Percentiles rank a stretch among this genome's conserved stretches.
phyloP scores from a whole-genome alignment of 140 eudicot genomes.

The Bidens hawaiensis region DNA sequence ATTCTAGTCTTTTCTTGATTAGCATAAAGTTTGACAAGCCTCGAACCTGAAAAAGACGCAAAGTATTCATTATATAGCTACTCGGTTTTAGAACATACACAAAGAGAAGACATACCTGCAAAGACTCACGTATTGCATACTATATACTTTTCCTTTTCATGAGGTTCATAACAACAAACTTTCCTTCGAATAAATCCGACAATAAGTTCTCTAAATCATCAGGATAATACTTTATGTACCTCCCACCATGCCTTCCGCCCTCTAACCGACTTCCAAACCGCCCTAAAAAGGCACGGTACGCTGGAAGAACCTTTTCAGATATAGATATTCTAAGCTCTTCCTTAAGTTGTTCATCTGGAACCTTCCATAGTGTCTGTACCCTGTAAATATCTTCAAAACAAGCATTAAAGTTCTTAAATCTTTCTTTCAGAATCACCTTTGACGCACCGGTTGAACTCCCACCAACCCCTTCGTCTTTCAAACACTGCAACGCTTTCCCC shows the following conservation, averaged over 20 bases:
- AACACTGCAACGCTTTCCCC: slow-evolving; percentile 59
- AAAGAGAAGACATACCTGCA: slow-evolving; percentile 33
- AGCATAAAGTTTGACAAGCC: background rate
- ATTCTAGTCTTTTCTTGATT: slow-evolving; percentile 3
- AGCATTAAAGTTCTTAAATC: slow-evolving; percentile 74
- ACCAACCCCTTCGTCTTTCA: slow-evolving; percentile 87
- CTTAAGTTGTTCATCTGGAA: slow-evolving; percentile 75
- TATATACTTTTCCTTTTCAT: slow-evolving; percentile 64
- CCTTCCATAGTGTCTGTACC: slow-evolving; percentile 82
- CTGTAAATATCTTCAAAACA: slow-evolving; percentile 83
- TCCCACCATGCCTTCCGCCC: slow-evolving; percentile 78
- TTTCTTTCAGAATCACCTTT: slow-evolving; percentile 76
- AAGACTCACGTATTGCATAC: background rate
- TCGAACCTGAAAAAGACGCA: slow-evolving; percentile 4
- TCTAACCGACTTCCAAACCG: slow-evolving; percentile 78
- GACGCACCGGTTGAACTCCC: slow-evolving; percentile 64
- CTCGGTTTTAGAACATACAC: slow-evolving; percentile 10
- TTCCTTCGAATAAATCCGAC: slow-evolving; percentile 80
- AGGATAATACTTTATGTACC: slow-evolving; percentile 65
- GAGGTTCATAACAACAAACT: slow-evolving; percentile 56
- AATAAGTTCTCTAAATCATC: slow-evolving; percentile 80
- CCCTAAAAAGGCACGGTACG: slow-evolving; percentile 79
- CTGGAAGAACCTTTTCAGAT: slow-evolving; percentile 82
- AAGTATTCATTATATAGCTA: background rate
- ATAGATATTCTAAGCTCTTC: slow-evolving; percentile 87